Evolutionary conservation across 1,139 yeast genomes (phyloP).

Genomic region (Zygoascus meyerae): DNA sequence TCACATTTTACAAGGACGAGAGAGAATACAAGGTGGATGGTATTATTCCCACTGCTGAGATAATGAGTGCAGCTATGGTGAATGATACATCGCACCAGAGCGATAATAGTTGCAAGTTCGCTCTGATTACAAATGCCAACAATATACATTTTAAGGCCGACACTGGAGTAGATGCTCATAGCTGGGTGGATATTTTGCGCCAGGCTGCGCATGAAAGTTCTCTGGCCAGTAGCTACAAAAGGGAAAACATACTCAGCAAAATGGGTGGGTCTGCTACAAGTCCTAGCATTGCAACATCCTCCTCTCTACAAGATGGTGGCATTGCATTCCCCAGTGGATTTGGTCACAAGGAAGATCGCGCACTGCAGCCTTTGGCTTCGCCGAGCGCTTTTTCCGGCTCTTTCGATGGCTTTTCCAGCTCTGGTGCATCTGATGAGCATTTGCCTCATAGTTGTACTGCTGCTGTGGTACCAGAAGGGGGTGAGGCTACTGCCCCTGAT

Average conservation of each 20-base stretch:
- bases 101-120: conserved; percentile 34
- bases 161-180: conserved; percentile 33
- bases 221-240: conserved; percentile 25
- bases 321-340: conserved; percentile 7
- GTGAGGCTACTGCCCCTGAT: not conserved
- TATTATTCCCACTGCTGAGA: conserved; percentile 39
- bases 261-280: not conserved
- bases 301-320: not conserved
- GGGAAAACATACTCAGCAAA: conserved; percentile 12
- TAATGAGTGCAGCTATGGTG: conserved; percentile 37
- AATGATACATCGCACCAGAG: conserved; percentile 24
- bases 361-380: not conserved
- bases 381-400: conserved; percentile 9
- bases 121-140: conserved; percentile 39
- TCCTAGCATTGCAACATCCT: not conserved
- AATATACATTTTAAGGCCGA: conserved; percentile 43
- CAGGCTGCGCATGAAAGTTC: conserved; percentile 30
- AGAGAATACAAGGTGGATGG: conserved; percentile 51
- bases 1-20: conserved; percentile 53
- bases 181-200: conserved; percentile 41
- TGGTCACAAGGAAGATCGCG: not conserved
- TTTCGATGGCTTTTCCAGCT: conserved; percentile 6
- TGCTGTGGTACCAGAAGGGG: not conserved
- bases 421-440: conserved; percentile 7
- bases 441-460: not conserved